phyloP scores from a whole-genome alignment of 805 yeast genomes.

The Candida peoriensis region DNA sequence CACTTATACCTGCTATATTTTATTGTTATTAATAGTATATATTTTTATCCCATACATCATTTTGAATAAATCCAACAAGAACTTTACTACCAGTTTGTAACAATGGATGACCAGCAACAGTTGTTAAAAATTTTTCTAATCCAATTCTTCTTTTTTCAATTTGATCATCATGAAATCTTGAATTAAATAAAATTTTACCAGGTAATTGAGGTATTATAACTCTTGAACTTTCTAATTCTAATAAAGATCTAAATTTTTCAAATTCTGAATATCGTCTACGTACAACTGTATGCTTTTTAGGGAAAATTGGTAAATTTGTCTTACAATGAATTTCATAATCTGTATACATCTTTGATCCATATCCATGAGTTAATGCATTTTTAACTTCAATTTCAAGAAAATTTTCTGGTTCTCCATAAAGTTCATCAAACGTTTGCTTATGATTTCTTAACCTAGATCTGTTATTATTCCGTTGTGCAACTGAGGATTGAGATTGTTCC shows the following conservation, averaged over 20 bases:
- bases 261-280: conserved; percentile 89
- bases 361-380: conserved; percentile 73
- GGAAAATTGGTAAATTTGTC: conserved; percentile 88
- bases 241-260: conserved; percentile 67
- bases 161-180: conserved; percentile 74
- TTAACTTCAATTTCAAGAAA: conserved; percentile 85
- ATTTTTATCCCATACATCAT: conserved; percentile 66
- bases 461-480: too few relatives aligned
- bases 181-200: conserved; percentile 66
- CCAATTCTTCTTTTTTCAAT: conserved; percentile 84
- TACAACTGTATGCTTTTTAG: conserved; percentile 55
- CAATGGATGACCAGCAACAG: conserved; percentile 90
- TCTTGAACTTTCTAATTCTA: conserved; percentile 70
- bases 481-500: conserved; percentile 16
- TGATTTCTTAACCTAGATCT: too few relatives aligned
- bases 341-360: conserved; percentile 69
- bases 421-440: conserved; percentile 68
- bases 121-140: conserved; percentile 68
- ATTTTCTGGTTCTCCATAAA: conserved; percentile 93
- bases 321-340: conserved; percentile 89
- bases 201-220: conserved; percentile 87
- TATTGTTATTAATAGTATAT: conserved; percentile 1
- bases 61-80: conserved; percentile 80
- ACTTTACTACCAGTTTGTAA: conserved; percentile 82
- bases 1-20: not conserved